Conservation (phyloP, 331 rosid genomes). For the Pyracantha coccinea region DNA sequence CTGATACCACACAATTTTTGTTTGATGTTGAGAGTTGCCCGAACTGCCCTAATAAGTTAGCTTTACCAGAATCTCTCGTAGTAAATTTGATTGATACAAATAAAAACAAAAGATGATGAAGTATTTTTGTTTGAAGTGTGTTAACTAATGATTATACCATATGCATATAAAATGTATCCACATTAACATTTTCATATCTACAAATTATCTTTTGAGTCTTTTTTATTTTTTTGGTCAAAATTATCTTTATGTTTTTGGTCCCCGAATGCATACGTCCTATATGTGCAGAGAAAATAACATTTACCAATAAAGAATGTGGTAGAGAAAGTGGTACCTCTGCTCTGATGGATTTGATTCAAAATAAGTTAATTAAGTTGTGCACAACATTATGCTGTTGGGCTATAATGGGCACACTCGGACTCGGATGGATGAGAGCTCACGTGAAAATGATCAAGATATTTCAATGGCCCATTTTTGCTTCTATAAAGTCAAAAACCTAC, state of each 20-base stretch:
- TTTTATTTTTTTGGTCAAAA: too few relatives aligned
- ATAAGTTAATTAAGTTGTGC: not conserved
- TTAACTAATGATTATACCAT: not conserved
- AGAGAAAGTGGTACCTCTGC: not conserved
- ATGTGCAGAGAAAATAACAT: not conserved
- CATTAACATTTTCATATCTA: not conserved
- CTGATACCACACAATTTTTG: too few relatives aligned
- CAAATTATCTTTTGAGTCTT: not conserved
- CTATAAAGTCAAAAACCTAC: not conserved
- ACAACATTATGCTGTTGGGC: not conserved
- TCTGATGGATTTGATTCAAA: not conserved
- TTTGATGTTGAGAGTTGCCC: too few relatives aligned
- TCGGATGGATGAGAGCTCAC: not conserved
- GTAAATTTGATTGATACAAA: not conserved
- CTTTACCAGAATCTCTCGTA: too few relatives aligned
- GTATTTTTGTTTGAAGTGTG: not conserved
- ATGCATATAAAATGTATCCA: not conserved
- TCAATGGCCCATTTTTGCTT: not conserved
- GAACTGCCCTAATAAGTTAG: too few relatives aligned
- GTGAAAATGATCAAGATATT: not conserved
- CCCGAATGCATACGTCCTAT: not conserved
- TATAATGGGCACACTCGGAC: not conserved
- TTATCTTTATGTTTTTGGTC: not conserved
- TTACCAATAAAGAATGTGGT: not conserved
- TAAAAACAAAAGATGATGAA: not conserved